These are phyloP conservation scores for Yamadazyma sp. DNA, from an alignment of 1,139 yeast species.

Conservation along the genomic window DNA sequence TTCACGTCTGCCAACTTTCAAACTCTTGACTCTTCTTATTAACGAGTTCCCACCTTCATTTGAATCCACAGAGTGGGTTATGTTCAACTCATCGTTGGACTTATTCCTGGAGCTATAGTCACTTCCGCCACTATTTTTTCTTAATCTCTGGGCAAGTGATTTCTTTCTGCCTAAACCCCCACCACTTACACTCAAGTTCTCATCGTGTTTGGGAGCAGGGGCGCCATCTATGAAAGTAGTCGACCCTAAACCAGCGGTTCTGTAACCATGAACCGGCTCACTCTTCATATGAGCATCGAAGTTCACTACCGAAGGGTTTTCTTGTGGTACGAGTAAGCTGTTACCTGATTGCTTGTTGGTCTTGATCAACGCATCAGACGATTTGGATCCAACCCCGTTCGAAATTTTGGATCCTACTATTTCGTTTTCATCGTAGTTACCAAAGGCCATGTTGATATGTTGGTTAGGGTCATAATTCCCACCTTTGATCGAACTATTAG, in stretches of 20 bases:
- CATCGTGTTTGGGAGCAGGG: conserved; percentile 67
- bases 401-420: conserved; percentile 27
- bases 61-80: conserved; percentile 21
- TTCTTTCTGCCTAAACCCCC: conserved; percentile 67
- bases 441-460: conserved; percentile 62
- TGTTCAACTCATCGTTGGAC: conserved; percentile 29
- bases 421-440: conserved; percentile 46
- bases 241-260: conserved; percentile 86
- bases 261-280: conserved; percentile 77
- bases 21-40: conserved; percentile 82
- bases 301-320: conserved; percentile 54
- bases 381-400: conserved; percentile 8
- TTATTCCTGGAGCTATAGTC: conserved; percentile 34
- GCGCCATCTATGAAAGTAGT: conserved; percentile 95
- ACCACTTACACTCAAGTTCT: conserved; percentile 26
- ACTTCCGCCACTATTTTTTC: conserved; percentile 42
- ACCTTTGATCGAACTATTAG: conserved; percentile 75
- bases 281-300: conserved; percentile 73
- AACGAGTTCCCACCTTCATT: conserved; percentile 49
- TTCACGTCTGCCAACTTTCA: conserved; percentile 61
- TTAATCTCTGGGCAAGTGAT: conserved; percentile 68
- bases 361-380: conserved; percentile 17
- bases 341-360: conserved; percentile 16
- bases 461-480: conserved; percentile 48
- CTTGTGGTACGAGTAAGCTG: conserved; percentile 38